Conservation (phyloP, 176 grass and related monocot genomes). For the Carex myosuroides region DNA sequence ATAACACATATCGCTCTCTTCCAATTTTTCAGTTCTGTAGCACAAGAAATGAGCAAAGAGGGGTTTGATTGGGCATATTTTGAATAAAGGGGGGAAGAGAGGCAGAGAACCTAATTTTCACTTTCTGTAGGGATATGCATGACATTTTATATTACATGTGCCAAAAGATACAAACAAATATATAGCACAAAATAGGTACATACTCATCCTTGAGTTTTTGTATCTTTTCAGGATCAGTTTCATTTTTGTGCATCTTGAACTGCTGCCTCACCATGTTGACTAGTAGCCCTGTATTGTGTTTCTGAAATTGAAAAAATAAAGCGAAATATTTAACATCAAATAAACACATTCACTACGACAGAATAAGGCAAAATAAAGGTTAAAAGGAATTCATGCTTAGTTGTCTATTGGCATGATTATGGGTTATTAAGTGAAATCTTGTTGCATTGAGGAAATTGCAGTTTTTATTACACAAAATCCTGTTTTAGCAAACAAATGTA, state of each 20-base stretch:
- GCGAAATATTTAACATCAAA: not conserved
- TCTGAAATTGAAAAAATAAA: constrained; percentile 34
- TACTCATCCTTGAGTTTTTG: constrained; percentile 94
- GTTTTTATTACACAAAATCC: not conserved
- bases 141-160: not conserved
- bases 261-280: constrained; percentile 90
- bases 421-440: not conserved
- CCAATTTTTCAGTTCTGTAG: not conserved
- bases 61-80: not conserved
- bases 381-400: not conserved
- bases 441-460: not conserved
- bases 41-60: not conserved
- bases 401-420: not conserved
- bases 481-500: not conserved
- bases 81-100: not conserved
- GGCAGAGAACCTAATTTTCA: not conserved
- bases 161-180: constrained; percentile 13
- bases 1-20: not conserved
- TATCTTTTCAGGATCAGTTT: constrained; percentile 97
- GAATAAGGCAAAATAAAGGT: not conserved
- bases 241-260: constrained; percentile 92
- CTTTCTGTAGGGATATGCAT: not conserved
- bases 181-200: constrained; percentile 17
- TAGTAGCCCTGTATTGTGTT: constrained; percentile 79
- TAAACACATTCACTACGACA: not conserved